Evolutionary conservation across 352 stramenopile genomes (phyloP), one percentile per base, ranked within the genome.

Genomic region (Peronospora belbahrii): DNA sequence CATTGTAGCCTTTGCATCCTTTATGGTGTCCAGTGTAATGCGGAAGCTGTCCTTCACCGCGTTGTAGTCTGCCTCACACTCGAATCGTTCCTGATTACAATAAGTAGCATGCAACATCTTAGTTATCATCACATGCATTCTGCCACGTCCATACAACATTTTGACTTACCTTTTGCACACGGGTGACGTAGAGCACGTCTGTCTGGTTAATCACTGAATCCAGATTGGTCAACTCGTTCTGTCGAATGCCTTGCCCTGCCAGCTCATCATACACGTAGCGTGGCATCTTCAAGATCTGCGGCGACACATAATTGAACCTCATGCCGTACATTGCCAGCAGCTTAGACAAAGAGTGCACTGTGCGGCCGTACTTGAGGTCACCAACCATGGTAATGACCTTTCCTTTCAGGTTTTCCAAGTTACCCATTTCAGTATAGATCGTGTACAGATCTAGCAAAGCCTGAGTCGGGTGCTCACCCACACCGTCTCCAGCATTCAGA

Each of bases 311-410:
- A 57, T 96, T 93, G 55, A 98, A 77, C 40, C 55, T 85, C 33
- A 94, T 73, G 30, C 80, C 70, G 55, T 96, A 98, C 47, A 94
- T 74, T 11, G 88, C 78, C 17, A 99, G 72, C 48, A 99, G 69
- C 61, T 94, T 95, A 28, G 95, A 85, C 23, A 99, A 73, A 42
- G 93, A 98, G 74, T 99, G 97, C 53, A 98, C 96, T 2, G 97
- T 99, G 50, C 97, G 86, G 27, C 97, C 97, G 70, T 98, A 93
- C 76, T 99, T 99, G 25, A 99, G 85, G 73, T 99, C 97, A 22
- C 97, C 96, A 14, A 99, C 79, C 72, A 99, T 88, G 8, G 96
- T 97, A 24, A 99, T 76, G 25, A 93, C 85, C 54, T 97, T 96
- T 40, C 77, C 74, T 36, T 75, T 56, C 11, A 94, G 55, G 18